Evolutionary conservation across 345 rosid species (phyloP).

Genomic region (Eucalyptus marginata): DNA sequence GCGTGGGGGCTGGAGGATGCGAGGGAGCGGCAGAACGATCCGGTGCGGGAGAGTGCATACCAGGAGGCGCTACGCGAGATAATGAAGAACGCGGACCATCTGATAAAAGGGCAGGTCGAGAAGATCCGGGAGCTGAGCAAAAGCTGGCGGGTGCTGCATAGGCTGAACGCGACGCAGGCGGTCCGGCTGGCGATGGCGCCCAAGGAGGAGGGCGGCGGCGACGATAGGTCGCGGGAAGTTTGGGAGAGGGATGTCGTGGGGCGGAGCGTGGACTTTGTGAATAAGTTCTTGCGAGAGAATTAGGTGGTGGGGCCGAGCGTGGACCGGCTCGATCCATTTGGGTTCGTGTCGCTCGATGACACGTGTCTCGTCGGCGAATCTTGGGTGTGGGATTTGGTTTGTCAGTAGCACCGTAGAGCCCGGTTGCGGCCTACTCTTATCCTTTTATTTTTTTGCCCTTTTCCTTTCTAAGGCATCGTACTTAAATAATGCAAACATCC

Average conservation of each 20-base stretch:
- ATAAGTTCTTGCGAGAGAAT: slow-evolving; percentile 51
- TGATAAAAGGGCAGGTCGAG: slow-evolving; percentile 49
- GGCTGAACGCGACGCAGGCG: slow-evolving; percentile 68
- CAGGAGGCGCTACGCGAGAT: slow-evolving; percentile 60
- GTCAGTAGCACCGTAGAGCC: too few species aligned
- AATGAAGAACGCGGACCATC: slow-evolving; percentile 51
- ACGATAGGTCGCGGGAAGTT: slow-evolving; percentile 27
- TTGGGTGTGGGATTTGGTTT: too few species aligned
- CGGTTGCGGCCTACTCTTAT: too few species aligned
- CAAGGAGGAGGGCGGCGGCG: background rate
- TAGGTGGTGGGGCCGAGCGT: slow-evolving; percentile 21
- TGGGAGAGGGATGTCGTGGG: slow-evolving; percentile 51
- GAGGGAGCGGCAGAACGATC: background rate
- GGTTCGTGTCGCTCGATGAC: too few species aligned
- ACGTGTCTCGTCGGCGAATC: too few species aligned
- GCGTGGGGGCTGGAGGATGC: background rate
- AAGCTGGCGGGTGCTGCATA: slow-evolving; percentile 58
- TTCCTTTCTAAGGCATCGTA: too few species aligned
- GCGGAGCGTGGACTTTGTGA: slow-evolving; percentile 62
- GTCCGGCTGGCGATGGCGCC: slow-evolving; percentile 14
- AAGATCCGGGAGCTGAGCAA: slow-evolving; percentile 43
- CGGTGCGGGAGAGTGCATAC: slow-evolving; percentile 22
- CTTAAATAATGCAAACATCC: rapidly evolving
- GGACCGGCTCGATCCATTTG: background rate
- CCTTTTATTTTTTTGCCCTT: too few species aligned